These are phyloP conservation scores for Eudorina sp. DNA, from an alignment of 139 green algal genomes.

Conservation along the genomic window DNA sequence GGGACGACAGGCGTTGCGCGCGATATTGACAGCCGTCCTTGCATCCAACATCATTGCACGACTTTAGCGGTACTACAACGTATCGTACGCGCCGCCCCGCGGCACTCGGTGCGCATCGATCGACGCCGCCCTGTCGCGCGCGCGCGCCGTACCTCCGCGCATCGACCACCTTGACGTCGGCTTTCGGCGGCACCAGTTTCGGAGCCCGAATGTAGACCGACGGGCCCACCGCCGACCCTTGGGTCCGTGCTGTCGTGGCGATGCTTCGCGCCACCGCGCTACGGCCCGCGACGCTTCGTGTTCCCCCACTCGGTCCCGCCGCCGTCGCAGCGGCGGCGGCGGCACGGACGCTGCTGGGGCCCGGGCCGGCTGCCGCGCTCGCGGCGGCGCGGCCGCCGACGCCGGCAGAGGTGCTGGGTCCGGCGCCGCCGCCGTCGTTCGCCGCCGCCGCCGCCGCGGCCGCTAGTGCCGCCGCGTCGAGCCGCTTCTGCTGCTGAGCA, in stretches of 20 bases:
- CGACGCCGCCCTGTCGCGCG: neutral
- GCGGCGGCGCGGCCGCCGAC: neutral
- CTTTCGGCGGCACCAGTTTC: constrained; percentile 35
- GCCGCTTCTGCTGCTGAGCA: neutral
- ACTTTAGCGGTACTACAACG: too few relatives aligned
- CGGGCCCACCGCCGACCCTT: constrained; percentile 31
- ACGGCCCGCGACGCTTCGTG: too few relatives aligned
- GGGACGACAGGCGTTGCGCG: too few relatives aligned
- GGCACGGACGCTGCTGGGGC: neutral
- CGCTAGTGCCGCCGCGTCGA: neutral
- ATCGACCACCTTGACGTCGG: constrained; percentile 63
- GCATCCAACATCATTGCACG: too few relatives aligned
- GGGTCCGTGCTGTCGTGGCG: neutral
- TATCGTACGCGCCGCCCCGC: too few relatives aligned
- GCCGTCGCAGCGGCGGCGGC: neutral
- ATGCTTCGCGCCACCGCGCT: constrained; percentile 11
- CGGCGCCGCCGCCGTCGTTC: neutral
- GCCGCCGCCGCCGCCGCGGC: neutral
- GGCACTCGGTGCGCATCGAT: too few relatives aligned
- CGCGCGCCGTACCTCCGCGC: constrained; percentile 40
- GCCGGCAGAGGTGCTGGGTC: neutral
- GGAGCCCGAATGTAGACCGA: constrained; percentile 35
- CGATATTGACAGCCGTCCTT: too few relatives aligned
- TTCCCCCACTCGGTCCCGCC: neutral
- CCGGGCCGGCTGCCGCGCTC: neutral